Evolutionary conservation across 352 stramenopile species (phyloP), one percentile per base, ranked within the genome.

Genomic region (Plasmopara halstedii): DNA sequence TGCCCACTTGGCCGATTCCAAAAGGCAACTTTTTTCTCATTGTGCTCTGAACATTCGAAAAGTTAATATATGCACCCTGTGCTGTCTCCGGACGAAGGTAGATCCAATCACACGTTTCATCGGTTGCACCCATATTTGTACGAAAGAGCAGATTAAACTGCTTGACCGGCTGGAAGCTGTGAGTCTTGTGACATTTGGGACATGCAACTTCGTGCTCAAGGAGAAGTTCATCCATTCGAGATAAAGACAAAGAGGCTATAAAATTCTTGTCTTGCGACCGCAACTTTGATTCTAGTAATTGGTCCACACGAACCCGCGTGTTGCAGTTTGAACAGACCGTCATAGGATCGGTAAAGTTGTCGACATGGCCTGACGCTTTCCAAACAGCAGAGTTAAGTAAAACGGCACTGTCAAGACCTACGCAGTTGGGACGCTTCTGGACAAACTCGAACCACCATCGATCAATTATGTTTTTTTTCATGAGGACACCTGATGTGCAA

Each of bases 141-240:
- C 96, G 72, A 67, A 99, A 99, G 56, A 99, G 94, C 52, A 99
- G 60, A 66, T 99, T 99, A 67, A 99, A 99, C 36, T 95, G 88
- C 42, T 96, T 92, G 13, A 93, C 85, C 35, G 70, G 73, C 19
- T 85, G 70, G 42, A 91, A 86, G 46, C 61, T 53, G 47, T 72
- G 56, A 18, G 33, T 60, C 15, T 70, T 42, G 32, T 60, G 61
- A 36, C 80, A 90, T 14, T 46, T 73, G 8, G 80, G 83, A 22
- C 80, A 91, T 18, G 61, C 46, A 6, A 88, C 57, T 31, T 71
- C 49, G 46, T 73, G 66, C 23, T 67, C 20, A 6, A 42, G 3
- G 8, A 91, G 59, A 42, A 82, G 44, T n/a, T 36, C 46, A 44
- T 91, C 80, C 62, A 88, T 82, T 21, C 85, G 64, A 0, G 59